Base-by-base conservation (phyloP, 495 filamentous ascomycete species). In the Penicillium soppii region DNA sequence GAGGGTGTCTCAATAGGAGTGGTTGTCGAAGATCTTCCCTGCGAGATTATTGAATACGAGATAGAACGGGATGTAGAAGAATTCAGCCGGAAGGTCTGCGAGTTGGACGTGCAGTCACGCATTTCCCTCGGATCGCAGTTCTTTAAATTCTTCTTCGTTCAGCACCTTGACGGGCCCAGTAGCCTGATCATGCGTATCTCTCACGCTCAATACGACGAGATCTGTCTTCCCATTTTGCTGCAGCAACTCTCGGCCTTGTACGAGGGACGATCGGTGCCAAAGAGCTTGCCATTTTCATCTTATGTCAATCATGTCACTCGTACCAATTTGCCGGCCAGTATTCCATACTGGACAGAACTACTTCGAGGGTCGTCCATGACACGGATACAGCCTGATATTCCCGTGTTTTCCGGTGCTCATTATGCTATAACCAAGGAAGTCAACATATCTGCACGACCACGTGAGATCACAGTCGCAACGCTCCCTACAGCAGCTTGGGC, bases 171-270 rank as follows among this genome's bases (percentile, higher is more conserved):
- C 12, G 53, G 57, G 1, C 50, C 61, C 19, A 69, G 68, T 53
- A 69, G 62, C 17, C 74, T 84, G 22, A 52, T 69, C 32, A 69
- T 84, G 51, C 68, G 79, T 7, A 71, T 84, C 3, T 82, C 80
- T 0, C 81, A 84, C 57, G 78, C 81, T 0, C 81, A 82, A 42
- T 84, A 84, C 59, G 81, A 84, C 49, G 81, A 77, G 36, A 71
- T 82, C 9, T 83, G 72, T 52, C 75, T 84, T 2, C 77, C 81
- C 9, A 61, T 65, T 5, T 62, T 83, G 6, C 63, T 81, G 5
- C 37, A 60, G 5, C 71, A 78, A 4, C 63, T 73, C 3, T 47
- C 65, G 12, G 59, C 56, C 1, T 44, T 63, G 0, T 79, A 75
- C 59, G 46, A 53, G 7, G 64, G 66, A 16, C 30, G 56, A 19